Evolutionary conservation across 495 filamentous ascomycete genomes (phyloP), one percentile per base, ranked within the genome.

Genomic region (Xylaria castorea): DNA sequence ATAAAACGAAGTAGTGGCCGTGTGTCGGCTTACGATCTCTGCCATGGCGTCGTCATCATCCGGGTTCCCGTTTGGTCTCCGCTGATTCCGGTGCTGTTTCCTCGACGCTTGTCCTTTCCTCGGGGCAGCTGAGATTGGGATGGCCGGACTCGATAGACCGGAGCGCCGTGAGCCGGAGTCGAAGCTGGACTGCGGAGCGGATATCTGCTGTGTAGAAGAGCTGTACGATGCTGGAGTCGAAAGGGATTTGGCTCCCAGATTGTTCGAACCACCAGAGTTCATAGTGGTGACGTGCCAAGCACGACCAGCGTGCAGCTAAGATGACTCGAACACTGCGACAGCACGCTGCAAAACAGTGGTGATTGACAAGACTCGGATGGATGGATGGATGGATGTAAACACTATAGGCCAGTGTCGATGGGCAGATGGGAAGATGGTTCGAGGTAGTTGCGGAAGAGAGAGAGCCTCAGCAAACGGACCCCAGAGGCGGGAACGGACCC

Each of bases 31-130:
- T 73, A 79, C 91, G 73, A 93, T 88, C 86, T 97, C 94, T 70
- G 89, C 93, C 87, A 93, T 91, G 76, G 90, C 89, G 84, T 95
- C 93, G 85, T 97, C 94, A 51, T 83, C 80, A 81, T 88, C 85
- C 27, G 76, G 68, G 74, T 80, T 66, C 72, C 78, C 76, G 63
- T 71, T 34, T 77, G 85, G 85, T 71, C 83, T 82, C 76, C 83
- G 84, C 77, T 86, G 85, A 73, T 84, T 86, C 70, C 86, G 85
- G 78, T 97, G 93, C 79, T 93, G 93, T 80, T 89, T 93, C 81
- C 90, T 91, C 65, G 87, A 82, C 32, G 82, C 82, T 84, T 98
- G 95, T 68, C 87, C 90, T 83, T 94, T 97, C 72, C 93, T 86
- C 6, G 90, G 82, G 55, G 87, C 79, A 40, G 87, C 81, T 38